Evolutionary conservation across 1,284 basidiomycete species (phyloP).

Genomic region (Tremellales sp.): DNA sequence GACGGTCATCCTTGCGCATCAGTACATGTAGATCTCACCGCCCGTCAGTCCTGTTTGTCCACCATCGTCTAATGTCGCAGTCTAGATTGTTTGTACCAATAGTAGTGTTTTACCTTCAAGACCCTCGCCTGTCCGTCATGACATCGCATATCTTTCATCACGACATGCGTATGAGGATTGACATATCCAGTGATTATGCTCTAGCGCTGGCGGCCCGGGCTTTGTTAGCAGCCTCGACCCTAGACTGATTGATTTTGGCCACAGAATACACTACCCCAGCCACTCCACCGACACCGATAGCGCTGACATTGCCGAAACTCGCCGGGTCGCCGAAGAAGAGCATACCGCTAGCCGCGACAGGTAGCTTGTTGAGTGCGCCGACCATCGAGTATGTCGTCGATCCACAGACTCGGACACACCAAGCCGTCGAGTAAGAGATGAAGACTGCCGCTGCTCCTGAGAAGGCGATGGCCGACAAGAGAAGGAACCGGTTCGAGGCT

Average conservation of each 20-base stretch:
- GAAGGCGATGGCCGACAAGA: constrained; percentile 86
- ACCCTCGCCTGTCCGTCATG: too few relatives aligned
- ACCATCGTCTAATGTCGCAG: too few relatives aligned
- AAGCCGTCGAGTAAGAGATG: constrained; percentile 97
- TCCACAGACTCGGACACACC: constrained; percentile 94
- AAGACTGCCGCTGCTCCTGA: constrained; percentile 96
- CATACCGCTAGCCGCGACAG: constrained; percentile 94
- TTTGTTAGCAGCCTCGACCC: constrained; percentile 36
- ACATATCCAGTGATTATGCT: too few relatives aligned
- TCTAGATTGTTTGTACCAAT: too few relatives aligned
- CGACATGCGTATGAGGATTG: too few relatives aligned
- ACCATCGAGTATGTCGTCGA: constrained; percentile 99
- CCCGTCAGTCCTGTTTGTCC: neutral
- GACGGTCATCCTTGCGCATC: neutral
- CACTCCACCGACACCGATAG: constrained; percentile 83
- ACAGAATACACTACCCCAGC: constrained; percentile 86
- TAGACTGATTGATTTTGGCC: constrained; percentile 59
- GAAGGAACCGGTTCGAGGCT: constrained; percentile 68
- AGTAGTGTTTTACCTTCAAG: too few relatives aligned
- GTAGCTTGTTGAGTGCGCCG: constrained; percentile 96
- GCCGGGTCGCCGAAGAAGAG: constrained; percentile 89
- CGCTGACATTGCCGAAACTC: constrained; percentile 80
- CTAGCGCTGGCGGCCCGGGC: constrained; percentile 25
- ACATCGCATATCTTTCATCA: too few relatives aligned
- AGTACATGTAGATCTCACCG: neutral